phyloP scores from a whole-genome alignment of 352 stramenopile genomes.

The Globisporangium apiculatum region DNA sequence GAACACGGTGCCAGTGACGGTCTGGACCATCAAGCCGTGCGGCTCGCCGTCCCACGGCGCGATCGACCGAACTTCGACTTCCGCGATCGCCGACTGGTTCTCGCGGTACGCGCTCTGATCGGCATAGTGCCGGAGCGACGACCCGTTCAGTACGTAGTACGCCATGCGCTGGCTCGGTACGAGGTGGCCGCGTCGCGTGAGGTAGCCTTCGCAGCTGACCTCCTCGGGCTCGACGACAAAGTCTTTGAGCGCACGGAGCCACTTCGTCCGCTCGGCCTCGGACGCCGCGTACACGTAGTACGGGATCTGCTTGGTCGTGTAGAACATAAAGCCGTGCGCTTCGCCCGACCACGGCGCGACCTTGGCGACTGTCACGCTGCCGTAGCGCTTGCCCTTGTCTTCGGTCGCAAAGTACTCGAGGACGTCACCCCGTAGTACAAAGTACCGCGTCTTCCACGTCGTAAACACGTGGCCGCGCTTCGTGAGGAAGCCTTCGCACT shows the following conservation, averaged over 20 bases:
- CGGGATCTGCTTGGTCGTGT: conserved; percentile 84
- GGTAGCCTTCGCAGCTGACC: conserved; percentile 81
- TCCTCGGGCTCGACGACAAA: conserved; percentile 83
- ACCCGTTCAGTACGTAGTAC: conserved; percentile 84
- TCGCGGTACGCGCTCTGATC: conserved; percentile 83
- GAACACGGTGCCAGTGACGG: conserved; percentile 76
- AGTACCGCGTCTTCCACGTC: conserved; percentile 89
- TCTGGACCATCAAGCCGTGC: conserved; percentile 84
- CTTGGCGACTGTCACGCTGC: conserved; percentile 82
- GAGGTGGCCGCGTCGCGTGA: conserved; percentile 81
- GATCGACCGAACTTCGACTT: conserved; percentile 77
- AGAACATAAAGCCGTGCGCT: conserved; percentile 87
- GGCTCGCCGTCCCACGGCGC: conserved; percentile 72
- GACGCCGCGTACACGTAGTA: conserved; percentile 88
- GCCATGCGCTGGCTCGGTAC: conserved; percentile 81
- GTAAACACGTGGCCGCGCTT: conserved; percentile 87
- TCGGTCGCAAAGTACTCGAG: conserved; percentile 82
- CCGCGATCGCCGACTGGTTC: conserved; percentile 77
- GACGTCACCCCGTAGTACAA: conserved; percentile 74
- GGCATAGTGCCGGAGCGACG: conserved; percentile 72
- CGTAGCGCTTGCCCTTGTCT: conserved; percentile 82
- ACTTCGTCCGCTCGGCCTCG: conserved; percentile 65
- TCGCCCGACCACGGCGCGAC: conserved; percentile 81
- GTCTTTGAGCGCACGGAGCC: conserved; percentile 77
- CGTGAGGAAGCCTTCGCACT: conserved; percentile 78